Conservation (phyloP, 495 filamentous ascomycete species). For the Cercophora samala region DNA sequence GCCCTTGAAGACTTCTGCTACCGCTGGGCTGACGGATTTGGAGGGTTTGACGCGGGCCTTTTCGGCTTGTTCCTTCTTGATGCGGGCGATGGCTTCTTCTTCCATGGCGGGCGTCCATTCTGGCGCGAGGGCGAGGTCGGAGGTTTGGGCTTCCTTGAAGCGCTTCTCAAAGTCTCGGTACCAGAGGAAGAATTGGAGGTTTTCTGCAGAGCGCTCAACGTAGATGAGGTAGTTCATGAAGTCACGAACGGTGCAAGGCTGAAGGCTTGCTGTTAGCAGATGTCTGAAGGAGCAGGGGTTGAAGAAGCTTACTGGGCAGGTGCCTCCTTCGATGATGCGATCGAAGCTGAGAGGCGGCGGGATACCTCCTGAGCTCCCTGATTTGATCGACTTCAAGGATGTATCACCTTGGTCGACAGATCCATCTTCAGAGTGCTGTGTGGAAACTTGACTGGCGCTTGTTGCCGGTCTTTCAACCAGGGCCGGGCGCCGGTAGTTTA, state of each 20-base stretch:
- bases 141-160: slow-evolving; percentile 52
- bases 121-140: slow-evolving; percentile 55
- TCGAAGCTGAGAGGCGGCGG: slow-evolving; percentile 69
- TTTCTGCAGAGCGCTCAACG: slow-evolving; percentile 70
- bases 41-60: slow-evolving; percentile 29
- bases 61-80: slow-evolving; percentile 41
- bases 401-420: slow-evolving; percentile 19
- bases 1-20: slow-evolving; percentile 49
- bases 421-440: slow-evolving; percentile 14
- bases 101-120: slow-evolving; percentile 58
- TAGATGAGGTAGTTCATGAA: slow-evolving; percentile 80
- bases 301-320: slow-evolving; percentile 61
- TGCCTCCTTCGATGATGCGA: slow-evolving; percentile 65
- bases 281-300: neutral
- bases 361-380: slow-evolving; percentile 44
- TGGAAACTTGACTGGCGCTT: slow-evolving; percentile 29
- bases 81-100: slow-evolving; percentile 41
- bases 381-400: slow-evolving; percentile 28
- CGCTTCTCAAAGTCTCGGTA: slow-evolving; percentile 60
- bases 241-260: slow-evolving; percentile 72
- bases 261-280: slow-evolving; percentile 1
- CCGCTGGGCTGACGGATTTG: slow-evolving; percentile 18
- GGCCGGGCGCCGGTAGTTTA: slow-evolving; percentile 39
- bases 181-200: slow-evolving; percentile 80
- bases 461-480: slow-evolving; percentile 33